Percentiles rank a stretch among this genome's conserved stretches.
Evolutionary conservation across 192 early-diverging fungal species (phyloP).

Genomic region (Umbelopsis ramanniana): DNA sequence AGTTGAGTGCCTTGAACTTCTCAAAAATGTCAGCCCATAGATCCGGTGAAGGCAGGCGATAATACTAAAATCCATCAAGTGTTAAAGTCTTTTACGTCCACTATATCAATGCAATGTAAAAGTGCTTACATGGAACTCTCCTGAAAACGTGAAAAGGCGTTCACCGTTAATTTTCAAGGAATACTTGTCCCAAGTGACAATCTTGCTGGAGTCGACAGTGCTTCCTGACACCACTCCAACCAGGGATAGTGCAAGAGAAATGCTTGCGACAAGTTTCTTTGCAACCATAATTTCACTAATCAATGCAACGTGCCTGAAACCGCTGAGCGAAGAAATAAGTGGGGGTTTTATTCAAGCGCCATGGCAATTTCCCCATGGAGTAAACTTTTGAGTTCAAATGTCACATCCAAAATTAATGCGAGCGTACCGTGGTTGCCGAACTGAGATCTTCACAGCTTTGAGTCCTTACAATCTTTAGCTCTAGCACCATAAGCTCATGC

Average conservation of each 20-base stretch:
- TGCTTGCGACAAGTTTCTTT: constrained; percentile 18
- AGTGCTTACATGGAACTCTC: constrained; percentile 27
- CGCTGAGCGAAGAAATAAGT: not conserved
- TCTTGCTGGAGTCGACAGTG: not conserved
- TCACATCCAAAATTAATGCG: too few species aligned
- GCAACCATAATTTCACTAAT: constrained; percentile 5
- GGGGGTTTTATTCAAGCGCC: not conserved
- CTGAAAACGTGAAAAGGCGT: constrained; percentile 22
- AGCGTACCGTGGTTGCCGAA: too few species aligned
- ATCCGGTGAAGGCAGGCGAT: constrained; percentile 35
- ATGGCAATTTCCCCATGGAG: not conserved
- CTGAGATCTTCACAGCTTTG: too few species aligned
- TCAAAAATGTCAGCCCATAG: constrained; percentile 37
- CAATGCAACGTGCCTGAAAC: not conserved
- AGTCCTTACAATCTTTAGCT: too few species aligned
- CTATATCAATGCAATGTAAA: not conserved
- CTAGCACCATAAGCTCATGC: too few species aligned
- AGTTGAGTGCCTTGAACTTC: constrained; percentile 32
- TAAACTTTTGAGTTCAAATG: constrained; percentile 11
- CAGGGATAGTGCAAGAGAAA: constrained; percentile 3
- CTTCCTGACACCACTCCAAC: not conserved
- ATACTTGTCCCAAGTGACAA: constrained; percentile 29
- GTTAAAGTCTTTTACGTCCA: not conserved
- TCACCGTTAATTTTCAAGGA: constrained; percentile 14
- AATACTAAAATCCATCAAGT: constrained; percentile 15